phyloP scores from a whole-genome alignment of 192 early-diverging fungal species.

The Gamsiella multidivaricata region DNA sequence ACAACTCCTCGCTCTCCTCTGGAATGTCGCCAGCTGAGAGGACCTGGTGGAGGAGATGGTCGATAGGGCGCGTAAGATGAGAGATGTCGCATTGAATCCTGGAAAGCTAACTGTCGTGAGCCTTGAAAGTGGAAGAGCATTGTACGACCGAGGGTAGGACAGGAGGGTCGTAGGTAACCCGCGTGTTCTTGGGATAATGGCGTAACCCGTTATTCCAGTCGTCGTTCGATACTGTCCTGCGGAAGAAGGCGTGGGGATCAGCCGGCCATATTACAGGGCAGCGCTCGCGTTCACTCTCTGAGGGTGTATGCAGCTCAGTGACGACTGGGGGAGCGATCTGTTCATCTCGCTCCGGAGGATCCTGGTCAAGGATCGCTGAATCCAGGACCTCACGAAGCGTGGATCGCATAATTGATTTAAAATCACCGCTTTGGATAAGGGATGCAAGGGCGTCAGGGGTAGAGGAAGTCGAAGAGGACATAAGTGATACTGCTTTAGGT shows the following conservation, averaged over 20 bases:
- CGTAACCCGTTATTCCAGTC: not conserved
- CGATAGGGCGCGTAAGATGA: conserved; percentile 6
- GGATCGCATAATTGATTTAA: conserved; percentile 1
- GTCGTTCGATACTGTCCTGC: not conserved
- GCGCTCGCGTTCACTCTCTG: not conserved
- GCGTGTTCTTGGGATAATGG: not conserved
- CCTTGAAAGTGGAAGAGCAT: not conserved
- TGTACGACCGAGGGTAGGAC: not conserved
- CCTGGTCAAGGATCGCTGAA: not conserved
- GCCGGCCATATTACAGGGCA: not conserved
- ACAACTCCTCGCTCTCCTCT: not conserved
- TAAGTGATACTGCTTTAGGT: conserved; percentile 9
- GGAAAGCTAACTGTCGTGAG: not conserved
- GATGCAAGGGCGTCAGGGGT: not conserved
- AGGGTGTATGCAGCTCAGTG: not conserved
- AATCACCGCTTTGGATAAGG: not conserved
- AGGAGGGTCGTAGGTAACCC: not conserved
- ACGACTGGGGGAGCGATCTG: not conserved
- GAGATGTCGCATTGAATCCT: not conserved
- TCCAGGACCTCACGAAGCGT: not conserved
- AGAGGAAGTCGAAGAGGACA: conserved; percentile 11
- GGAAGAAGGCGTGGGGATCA: not conserved
- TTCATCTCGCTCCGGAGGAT: not conserved
- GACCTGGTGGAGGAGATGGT: not conserved
- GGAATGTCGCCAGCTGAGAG: not conserved